Evolutionary conservation across 1,284 basidiomycete genomes (phyloP).

Genomic region (Ganoderma sinense): DNA sequence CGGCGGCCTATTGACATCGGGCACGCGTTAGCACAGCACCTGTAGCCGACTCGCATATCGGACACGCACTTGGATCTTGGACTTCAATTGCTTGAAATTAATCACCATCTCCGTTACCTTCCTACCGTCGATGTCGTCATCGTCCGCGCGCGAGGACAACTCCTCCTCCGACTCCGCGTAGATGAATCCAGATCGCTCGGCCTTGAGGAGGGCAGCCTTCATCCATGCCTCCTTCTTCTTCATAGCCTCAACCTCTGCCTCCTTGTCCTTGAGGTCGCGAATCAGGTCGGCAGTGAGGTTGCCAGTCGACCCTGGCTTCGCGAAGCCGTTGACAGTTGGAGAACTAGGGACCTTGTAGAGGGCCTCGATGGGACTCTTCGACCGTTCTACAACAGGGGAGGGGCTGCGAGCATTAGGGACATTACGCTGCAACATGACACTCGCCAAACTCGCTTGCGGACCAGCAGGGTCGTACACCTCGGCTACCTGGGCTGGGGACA

Average conservation of each 20-base stretch:
- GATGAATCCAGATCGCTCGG: conserved; percentile 84
- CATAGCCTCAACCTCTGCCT: conserved; percentile 80
- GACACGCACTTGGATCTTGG: conserved; percentile 81
- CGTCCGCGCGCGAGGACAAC: conserved; percentile 47
- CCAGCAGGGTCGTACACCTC: conserved; percentile 45
- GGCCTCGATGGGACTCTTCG: conserved; percentile 62
- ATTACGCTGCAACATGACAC: conserved; percentile 59
- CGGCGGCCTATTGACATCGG: conserved; percentile 56
- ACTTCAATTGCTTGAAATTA: conserved; percentile 90
- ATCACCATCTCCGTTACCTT: conserved; percentile 80
- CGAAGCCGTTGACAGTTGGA: conserved; percentile 62
- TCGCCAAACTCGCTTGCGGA: conserved; percentile 56
- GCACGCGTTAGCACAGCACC: conserved; percentile 14
- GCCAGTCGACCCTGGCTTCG: conserved; percentile 65
- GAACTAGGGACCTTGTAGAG: conserved; percentile 63
- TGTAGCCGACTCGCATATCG: neutral
- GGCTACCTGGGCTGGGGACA: conserved; percentile 57
- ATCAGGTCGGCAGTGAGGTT: conserved; percentile 78
- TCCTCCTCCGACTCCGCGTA: conserved; percentile 55
- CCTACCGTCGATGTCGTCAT: conserved; percentile 44
- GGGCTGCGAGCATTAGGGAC: conserved; percentile 63
- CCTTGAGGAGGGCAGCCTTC: conserved; percentile 82
- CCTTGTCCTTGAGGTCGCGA: conserved; percentile 81
- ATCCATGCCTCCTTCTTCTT: conserved; percentile 89
- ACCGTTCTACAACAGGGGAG: conserved; percentile 62